Base-by-base conservation (phyloP, 2,329 filamentous ascomycete species). In the Trichoderma gracile region DNA sequence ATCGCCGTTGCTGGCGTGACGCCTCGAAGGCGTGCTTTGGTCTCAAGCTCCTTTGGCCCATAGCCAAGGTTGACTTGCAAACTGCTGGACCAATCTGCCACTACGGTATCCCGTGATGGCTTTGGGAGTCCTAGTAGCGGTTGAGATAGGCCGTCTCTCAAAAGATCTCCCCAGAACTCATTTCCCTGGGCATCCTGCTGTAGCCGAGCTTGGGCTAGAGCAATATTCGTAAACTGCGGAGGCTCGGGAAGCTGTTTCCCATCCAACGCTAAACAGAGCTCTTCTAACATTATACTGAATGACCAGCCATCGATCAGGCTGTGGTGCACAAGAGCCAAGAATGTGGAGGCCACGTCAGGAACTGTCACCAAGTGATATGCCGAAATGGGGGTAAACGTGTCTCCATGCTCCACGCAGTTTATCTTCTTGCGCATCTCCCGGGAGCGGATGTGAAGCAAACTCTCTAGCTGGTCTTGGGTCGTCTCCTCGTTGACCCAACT, bases 271-370 rank as follows among this genome's bases (percentile, higher is more conserved):
- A n/a, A 21, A 5, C 42, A 30, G 30, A 58, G 55, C 15, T 47
- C 55, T n/a, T 58, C 43, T 9, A 58, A n/a, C 4, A 58, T 47
- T 1, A 47, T 30, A 12, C 43, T 47, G 5, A 58, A 47, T 12
- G 55, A 58, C 55, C 42, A 58, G 6, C 55, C 55, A 47, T 47
- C 55, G 9, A 46, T 25, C 46, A 58, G 17, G 45, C 55, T 58
- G 5, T 47, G 55, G 4, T 58, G 55, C 2, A 57, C n/a, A n/a
- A 57, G 25, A 17, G 54, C 42, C 19, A 57, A 33, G 40, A 57
- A 19, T 2, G 54, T 45, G 45, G 54, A 57, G 3, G 40, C 54
- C 25, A 57, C 25, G n/a, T 33, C 30, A 7, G 54, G 54, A 46
- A 46, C 40, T 15, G n/a, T 57, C 40, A 57, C 43, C 12, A 57